Conservation (phyloP, 2,329 filamentous ascomycete genomes). For the Colletotrichum coccodes region DNA sequence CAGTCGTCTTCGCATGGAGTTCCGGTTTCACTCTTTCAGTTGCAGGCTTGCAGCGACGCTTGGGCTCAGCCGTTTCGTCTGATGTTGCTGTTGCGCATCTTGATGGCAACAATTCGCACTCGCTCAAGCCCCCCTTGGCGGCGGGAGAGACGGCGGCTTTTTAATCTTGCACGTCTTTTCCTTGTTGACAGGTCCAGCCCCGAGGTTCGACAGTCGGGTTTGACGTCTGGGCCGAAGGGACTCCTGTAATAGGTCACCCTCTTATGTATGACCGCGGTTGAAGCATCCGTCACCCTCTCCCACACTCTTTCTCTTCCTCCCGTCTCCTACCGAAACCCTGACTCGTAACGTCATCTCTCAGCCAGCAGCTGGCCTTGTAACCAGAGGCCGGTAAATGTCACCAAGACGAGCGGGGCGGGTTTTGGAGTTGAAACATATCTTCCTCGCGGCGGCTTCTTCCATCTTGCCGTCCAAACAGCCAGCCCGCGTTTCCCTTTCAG, state of each 20-base stretch:
- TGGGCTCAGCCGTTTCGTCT: slow-evolving; percentile 27
- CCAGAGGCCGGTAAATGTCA: not conserved
- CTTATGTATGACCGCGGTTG: not conserved
- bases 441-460: not conserved
- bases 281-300: not conserved
- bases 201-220: slow-evolving; percentile 22
- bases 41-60: not conserved
- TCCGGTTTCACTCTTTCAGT: slow-evolving; percentile 28
- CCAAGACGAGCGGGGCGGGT: slow-evolving; percentile 26
- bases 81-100: slow-evolving; percentile 1
- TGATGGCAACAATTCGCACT: slow-evolving; percentile 25
- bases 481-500: not conserved
- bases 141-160: slow-evolving; percentile 6
- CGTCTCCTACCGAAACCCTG: not conserved
- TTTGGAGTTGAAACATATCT: slow-evolving; percentile 31
- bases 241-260: not conserved
- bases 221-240: not conserved
- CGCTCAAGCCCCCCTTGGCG: slow-evolving; percentile 6
- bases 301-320: not conserved
- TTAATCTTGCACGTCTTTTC: not conserved
- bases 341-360: slow-evolving; percentile 20
- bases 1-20: slow-evolving; percentile 29
- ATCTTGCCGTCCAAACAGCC: not conserved
- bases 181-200: slow-evolving; percentile 9
- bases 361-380: not conserved